Evolutionary conservation across 1,284 basidiomycete species (phyloP).

Genomic region (Cutaneotrichosporon dermatis): DNA sequence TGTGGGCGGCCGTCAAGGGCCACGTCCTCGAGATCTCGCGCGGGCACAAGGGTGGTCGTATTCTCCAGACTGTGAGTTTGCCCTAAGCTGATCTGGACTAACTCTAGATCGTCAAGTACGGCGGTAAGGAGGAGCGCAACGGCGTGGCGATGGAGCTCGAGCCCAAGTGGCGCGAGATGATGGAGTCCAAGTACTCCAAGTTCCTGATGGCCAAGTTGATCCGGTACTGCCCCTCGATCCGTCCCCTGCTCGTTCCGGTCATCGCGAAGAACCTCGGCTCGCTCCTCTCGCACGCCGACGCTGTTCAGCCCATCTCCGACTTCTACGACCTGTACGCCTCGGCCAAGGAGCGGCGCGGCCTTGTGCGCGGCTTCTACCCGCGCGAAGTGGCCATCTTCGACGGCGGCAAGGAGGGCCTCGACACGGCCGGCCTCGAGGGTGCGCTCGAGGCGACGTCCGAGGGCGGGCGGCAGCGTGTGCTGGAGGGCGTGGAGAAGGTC

Average conservation of each 20-base stretch:
- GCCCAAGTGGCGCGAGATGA: slow-evolving; percentile 68
- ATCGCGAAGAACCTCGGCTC: slow-evolving; percentile 68
- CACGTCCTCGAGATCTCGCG: slow-evolving; percentile 76
- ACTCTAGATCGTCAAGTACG: slow-evolving; percentile 65
- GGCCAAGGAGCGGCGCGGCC: slow-evolving; percentile 69
- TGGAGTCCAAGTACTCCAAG: slow-evolving; percentile 86
- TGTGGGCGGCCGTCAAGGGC: slow-evolving; percentile 70
- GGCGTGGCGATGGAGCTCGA: slow-evolving; percentile 75
- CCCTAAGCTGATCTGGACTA: not conserved
- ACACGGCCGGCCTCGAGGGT: slow-evolving; percentile 57
- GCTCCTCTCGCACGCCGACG: slow-evolving; percentile 74
- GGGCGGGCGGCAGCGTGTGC: slow-evolving; percentile 62
- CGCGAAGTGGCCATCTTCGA: slow-evolving; percentile 76
- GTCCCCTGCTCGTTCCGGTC: slow-evolving; percentile 63
- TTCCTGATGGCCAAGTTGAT: slow-evolving; percentile 81
- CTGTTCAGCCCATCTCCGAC: slow-evolving; percentile 73
- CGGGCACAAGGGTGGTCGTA: slow-evolving; percentile 84
- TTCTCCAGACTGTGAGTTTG: slow-evolving; percentile 65
- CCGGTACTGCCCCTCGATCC: slow-evolving; percentile 63
- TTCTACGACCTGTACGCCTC: slow-evolving; percentile 80
- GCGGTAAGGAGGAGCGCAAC: slow-evolving; percentile 68
- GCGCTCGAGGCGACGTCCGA: slow-evolving; percentile 62
- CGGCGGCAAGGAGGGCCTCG: slow-evolving; percentile 54
- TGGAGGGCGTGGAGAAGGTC: slow-evolving; percentile 66
- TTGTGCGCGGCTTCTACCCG: slow-evolving; percentile 81